Percentiles rank a stretch among this genome's conserved stretches.
These are phyloP conservation scores for Cystobasidium onofrii DNA, from an alignment of 768 basidiomycete species.

Conservation along the genomic window DNA sequence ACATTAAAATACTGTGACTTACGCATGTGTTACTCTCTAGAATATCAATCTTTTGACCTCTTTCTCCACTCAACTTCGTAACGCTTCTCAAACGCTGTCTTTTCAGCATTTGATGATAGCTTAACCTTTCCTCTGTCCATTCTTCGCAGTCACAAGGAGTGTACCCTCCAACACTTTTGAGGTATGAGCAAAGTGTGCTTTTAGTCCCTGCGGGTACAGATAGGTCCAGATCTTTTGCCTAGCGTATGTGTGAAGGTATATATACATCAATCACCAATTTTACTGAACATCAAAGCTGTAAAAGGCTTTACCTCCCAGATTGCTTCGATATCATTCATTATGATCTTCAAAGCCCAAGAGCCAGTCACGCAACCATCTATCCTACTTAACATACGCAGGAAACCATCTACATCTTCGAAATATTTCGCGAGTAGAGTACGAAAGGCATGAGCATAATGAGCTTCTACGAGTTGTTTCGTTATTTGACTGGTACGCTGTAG, in stretches of 20 bases:
- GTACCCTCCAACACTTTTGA: conserved; percentile 1
- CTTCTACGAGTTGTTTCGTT: background rate
- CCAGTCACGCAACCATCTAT: conserved; percentile 21
- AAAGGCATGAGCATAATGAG: conserved; percentile 14
- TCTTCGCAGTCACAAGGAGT: background rate
- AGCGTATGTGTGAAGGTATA: too few species aligned
- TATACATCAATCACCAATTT: too few species aligned
- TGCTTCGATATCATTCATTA: conserved; percentile 16
- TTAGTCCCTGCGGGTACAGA: conserved; percentile 4
- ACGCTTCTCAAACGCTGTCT: conserved; percentile 17
- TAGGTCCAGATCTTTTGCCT: conserved; percentile 26
- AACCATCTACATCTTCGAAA: conserved; percentile 10
- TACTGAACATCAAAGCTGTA: too few species aligned
- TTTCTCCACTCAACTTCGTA: background rate
- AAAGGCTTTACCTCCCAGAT: background rate
- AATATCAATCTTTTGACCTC: conserved; percentile 12
- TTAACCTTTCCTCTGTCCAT: background rate
- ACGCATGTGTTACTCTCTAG: conserved; percentile 20
- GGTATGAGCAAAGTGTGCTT: conserved; percentile 3
- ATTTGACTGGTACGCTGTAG: background rate
- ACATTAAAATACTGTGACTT: too few species aligned
- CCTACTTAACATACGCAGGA: background rate
- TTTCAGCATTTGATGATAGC: conserved; percentile 29
- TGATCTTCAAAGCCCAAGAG: conserved; percentile 17
- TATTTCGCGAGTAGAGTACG: conserved; percentile 10